These are phyloP conservation scores for Carex myosuroides DNA, from an alignment of 176 grass and related monocot genomes.

Conservation along the genomic window DNA sequence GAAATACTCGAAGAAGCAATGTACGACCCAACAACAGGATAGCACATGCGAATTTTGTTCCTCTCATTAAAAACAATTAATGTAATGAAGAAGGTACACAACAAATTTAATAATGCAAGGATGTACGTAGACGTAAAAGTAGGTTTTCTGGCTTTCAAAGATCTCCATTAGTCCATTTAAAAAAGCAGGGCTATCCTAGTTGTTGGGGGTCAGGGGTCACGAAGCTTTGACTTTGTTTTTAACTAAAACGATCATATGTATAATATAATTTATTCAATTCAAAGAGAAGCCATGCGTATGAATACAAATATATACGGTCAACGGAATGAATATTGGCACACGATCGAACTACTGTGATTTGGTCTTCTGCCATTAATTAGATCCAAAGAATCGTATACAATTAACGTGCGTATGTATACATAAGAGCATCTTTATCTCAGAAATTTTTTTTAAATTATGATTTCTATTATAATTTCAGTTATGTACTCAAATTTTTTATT, in stretches of 20 bases:
- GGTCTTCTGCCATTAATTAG: background rate
- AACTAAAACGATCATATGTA: background rate
- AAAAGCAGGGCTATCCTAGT: too few species aligned
- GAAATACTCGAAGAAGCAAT: background rate
- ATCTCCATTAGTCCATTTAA: too few species aligned
- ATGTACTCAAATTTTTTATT: too few species aligned
- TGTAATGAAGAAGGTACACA: too few species aligned
- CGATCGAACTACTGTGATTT: background rate
- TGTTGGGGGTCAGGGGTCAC: too few species aligned
- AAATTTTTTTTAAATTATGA: too few species aligned
- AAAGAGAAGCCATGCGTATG: background rate
- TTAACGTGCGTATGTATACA: too few species aligned
- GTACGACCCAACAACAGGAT: background rate
- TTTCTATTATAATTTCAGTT: too few species aligned
- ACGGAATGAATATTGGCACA: background rate
- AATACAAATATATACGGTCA: background rate
- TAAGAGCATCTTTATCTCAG: too few species aligned
- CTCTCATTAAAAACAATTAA: background rate
- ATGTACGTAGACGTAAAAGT: background rate
- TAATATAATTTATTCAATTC: background rate
- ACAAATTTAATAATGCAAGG: background rate
- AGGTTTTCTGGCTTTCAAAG: too few species aligned
- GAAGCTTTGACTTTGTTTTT: background rate
- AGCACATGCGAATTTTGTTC: background rate
- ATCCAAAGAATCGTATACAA: too few species aligned